phyloP scores from a whole-genome alignment of 1,284 basidiomycete genomes.

The Chondrostereum purpureum region DNA sequence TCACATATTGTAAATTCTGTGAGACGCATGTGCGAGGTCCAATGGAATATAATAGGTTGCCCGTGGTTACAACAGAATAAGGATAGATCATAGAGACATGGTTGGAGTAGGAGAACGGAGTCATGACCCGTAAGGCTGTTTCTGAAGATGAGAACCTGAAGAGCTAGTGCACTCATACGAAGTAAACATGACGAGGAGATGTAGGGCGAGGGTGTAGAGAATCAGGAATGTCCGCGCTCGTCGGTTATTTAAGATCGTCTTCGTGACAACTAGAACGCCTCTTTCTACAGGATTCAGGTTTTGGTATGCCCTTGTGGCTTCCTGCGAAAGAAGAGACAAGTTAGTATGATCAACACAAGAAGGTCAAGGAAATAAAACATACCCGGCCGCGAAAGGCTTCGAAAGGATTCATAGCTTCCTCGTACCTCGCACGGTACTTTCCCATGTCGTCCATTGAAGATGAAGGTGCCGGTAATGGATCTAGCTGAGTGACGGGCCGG shows the following conservation, averaged over 20 bases:
- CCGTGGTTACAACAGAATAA: too few relatives aligned
- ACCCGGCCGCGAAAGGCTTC: slow-evolving; percentile 93
- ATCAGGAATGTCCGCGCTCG: slow-evolving; percentile 79
- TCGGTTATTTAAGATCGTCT: slow-evolving; percentile 82
- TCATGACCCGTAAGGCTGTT: slow-evolving; percentile 34
- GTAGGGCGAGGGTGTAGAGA: slow-evolving; percentile 73
- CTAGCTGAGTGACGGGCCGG: slow-evolving; percentile 52
- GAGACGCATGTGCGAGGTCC: not conserved
- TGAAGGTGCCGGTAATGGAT: slow-evolving; percentile 54
- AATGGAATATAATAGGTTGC: too few relatives aligned
- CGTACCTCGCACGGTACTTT: slow-evolving; percentile 87
- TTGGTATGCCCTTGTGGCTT: slow-evolving; percentile 87
- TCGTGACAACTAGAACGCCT: slow-evolving; percentile 79
- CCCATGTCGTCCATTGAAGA: slow-evolving; percentile 66
- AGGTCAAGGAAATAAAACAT: too few relatives aligned
- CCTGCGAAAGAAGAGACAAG: slow-evolving; percentile 40
- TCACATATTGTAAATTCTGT: not conserved
- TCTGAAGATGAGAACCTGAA: slow-evolving; percentile 40
- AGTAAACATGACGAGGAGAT: slow-evolving; percentile 75
- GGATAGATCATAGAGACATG: too few relatives aligned
- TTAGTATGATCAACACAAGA: slow-evolving; percentile 7
- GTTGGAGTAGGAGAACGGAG: too few relatives aligned
- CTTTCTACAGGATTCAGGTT: slow-evolving; percentile 90
- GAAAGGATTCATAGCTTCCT: slow-evolving; percentile 96
- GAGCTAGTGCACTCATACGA: slow-evolving; percentile 63